Conservation (phyloP, 805 yeast species). For the Spathaspora girioi region DNA sequence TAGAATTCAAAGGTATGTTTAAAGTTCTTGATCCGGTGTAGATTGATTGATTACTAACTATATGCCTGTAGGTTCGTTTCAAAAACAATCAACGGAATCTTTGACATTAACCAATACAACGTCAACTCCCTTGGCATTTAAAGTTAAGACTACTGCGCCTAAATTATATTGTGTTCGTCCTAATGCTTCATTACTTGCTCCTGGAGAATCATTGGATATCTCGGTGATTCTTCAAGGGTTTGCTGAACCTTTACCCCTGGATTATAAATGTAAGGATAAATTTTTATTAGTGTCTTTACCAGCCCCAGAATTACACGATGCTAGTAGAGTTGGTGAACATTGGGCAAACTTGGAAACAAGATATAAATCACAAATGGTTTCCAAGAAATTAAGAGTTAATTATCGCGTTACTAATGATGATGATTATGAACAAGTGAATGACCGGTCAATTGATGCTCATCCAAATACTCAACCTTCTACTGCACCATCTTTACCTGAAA, state of each 20-base stretch:
- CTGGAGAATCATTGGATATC: constrained; percentile 71
- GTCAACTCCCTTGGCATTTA: constrained; percentile 70
- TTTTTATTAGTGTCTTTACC: constrained; percentile 87
- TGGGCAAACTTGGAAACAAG: constrained; percentile 74
- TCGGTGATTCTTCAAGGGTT: constrained; percentile 85
- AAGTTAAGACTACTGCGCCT: constrained; percentile 98
- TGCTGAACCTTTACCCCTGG: constrained; percentile 67
- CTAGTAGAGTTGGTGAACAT: constrained; percentile 55
- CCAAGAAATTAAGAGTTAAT: constrained; percentile 66
- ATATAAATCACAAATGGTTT: constrained; percentile 50
- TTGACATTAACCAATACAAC: constrained; percentile 54
- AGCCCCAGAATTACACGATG: constrained; percentile 56
- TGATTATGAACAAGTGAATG: constrained; percentile 1
- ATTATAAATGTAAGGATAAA: constrained; percentile 84
- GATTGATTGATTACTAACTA: constrained; percentile 6
- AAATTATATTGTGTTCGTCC: constrained; percentile 95
- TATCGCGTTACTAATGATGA: constrained; percentile 23
- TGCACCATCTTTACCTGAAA: constrained; percentile 4
- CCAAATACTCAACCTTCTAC: constrained; percentile 15
- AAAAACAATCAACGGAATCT: constrained; percentile 64
- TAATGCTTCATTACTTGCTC: constrained; percentile 75
- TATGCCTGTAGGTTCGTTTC: constrained; percentile 61
- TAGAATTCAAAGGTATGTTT: constrained; percentile 77
- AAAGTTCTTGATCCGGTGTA: too few relatives aligned
- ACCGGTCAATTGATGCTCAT: constrained; percentile 12